Conservation (phyloP, 75 land plant genomes). For the Pinus tabuliformis region DNA sequence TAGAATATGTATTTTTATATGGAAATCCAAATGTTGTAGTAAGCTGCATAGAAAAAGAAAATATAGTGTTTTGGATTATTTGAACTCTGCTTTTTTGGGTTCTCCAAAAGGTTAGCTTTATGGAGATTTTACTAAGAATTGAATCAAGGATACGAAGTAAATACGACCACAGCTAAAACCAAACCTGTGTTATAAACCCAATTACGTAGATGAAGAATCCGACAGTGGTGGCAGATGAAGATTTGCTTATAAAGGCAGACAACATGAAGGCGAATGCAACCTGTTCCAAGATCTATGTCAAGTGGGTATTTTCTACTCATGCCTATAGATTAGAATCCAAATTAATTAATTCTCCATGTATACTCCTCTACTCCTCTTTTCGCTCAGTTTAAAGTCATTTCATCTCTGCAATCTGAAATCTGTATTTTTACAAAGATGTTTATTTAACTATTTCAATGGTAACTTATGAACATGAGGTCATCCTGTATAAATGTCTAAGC, state of each 20-base stretch:
- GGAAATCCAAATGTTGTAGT: conserved; percentile 85
- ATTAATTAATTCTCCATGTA: no score
- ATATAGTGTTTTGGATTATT: no score
- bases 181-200: conserved; percentile 84
- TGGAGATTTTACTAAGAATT: neutral
- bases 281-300: conserved; percentile 73
- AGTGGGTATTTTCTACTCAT: neutral
- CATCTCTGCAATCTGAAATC: no score
- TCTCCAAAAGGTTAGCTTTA: neutral
- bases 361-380: no score
- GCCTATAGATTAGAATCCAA: neutral
- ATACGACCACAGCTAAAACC: neutral
- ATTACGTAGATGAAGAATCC: conserved; percentile 79
- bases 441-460: no score
- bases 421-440: no score
- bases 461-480: no score
- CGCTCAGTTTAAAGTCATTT: no score
- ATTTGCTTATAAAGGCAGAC: conserved; percentile 88
- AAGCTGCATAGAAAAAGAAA: conserved; percentile 42
- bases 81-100: neutral
- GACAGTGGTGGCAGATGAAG: conserved; percentile 78
- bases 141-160: neutral
- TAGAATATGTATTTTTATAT: conserved; percentile 36
- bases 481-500: no score
- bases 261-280: conserved; percentile 85